Evolutionary conservation across 495 filamentous ascomycete species (phyloP).

Genomic region (Talaromyces trachyspermus): DNA sequence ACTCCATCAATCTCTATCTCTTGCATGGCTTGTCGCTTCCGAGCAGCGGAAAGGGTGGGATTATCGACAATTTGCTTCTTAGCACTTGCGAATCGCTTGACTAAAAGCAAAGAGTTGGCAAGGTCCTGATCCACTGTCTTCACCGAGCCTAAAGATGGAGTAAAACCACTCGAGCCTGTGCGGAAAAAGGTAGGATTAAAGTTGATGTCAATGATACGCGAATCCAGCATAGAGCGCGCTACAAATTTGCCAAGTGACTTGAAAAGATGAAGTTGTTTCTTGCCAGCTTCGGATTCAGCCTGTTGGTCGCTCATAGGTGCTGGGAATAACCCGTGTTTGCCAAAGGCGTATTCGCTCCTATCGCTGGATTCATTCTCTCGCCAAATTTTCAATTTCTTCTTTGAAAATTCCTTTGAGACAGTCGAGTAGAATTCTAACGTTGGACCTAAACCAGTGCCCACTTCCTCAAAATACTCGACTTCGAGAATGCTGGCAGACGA

Average conservation of each 20-base stretch:
- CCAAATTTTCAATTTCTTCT: conserved; percentile 95
- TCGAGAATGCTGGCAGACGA: conserved; percentile 91
- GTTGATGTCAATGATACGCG: conserved; percentile 93
- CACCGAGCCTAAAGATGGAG: conserved; percentile 85
- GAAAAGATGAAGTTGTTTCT: conserved; percentile 78
- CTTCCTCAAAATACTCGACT: conserved; percentile 98
- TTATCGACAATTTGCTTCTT: conserved; percentile 77
- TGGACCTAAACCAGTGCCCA: conserved; percentile 91
- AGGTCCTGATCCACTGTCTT: conserved; percentile 83
- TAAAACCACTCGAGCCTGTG: conserved; percentile 63
- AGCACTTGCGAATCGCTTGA: conserved; percentile 78
- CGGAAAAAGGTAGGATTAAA: conserved; percentile 99
- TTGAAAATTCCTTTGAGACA: conserved; percentile 94
- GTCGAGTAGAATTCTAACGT: conserved; percentile 98
- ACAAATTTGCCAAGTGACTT: conserved; percentile 96
- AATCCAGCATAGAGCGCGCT: conserved; percentile 96
- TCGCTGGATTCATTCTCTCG: conserved; percentile 77
- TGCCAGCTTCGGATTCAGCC: conserved; percentile 64
- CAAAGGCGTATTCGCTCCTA: conserved; percentile 79
- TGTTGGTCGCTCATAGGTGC: conserved; percentile 82
- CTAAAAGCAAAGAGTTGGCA: conserved; percentile 74
- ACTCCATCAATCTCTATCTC: conserved; percentile 65
- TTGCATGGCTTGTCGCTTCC: conserved; percentile 62
- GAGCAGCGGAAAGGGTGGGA: conserved; percentile 48
- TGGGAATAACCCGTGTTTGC: conserved; percentile 80